Percentiles rank a stretch among this genome's conserved stretches.
These are phyloP conservation scores for Mortierella sp. DNA, from an alignment of 371 early-diverging fungal genomes.

Conservation along the genomic window DNA sequence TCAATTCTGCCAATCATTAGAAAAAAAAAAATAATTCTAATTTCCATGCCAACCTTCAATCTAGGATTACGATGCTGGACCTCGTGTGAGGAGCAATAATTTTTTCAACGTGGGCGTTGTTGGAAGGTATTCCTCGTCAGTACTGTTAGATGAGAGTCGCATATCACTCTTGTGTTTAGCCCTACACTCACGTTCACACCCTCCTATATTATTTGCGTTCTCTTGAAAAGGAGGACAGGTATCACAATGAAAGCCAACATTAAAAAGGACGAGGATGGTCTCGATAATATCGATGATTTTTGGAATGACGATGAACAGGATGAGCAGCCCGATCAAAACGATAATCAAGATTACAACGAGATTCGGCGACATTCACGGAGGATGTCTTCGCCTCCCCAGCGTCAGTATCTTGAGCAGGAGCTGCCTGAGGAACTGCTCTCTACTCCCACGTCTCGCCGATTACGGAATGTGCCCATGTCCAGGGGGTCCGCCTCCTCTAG, in stretches of 20 bases:
- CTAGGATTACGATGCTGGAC: slow-evolving; percentile 33
- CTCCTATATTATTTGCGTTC: background rate
- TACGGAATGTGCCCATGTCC: slow-evolving; percentile 19
- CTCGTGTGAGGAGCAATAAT: slow-evolving; percentile 22
- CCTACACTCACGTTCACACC: too few species aligned
- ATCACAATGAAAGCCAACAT: slow-evolving; percentile 51
- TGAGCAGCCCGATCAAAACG: background rate
- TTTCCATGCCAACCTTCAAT: background rate
- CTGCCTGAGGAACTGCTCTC: slow-evolving; percentile 35
- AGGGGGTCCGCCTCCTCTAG: slow-evolving; percentile 16
- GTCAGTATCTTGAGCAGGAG: slow-evolving; percentile 33
- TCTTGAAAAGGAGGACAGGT: slow-evolving; percentile 39
- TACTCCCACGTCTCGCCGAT: slow-evolving; percentile 45
- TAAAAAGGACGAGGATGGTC: slow-evolving; percentile 51
- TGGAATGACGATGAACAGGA: slow-evolving; percentile 32
- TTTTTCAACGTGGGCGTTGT: slow-evolving; percentile 52
- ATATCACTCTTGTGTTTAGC: background rate
- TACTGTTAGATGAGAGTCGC: background rate
- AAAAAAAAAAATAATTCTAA: background rate
- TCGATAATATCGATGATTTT: slow-evolving; percentile 56
- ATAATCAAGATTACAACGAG: background rate
- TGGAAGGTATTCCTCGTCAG: slow-evolving; percentile 33
- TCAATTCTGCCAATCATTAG: background rate
- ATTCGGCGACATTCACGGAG: background rate
- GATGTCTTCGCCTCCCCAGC: background rate